Evolutionary conservation across 2,329 filamentous ascomycete genomes (phyloP).

Genomic region (Alternaria triticina): DNA sequence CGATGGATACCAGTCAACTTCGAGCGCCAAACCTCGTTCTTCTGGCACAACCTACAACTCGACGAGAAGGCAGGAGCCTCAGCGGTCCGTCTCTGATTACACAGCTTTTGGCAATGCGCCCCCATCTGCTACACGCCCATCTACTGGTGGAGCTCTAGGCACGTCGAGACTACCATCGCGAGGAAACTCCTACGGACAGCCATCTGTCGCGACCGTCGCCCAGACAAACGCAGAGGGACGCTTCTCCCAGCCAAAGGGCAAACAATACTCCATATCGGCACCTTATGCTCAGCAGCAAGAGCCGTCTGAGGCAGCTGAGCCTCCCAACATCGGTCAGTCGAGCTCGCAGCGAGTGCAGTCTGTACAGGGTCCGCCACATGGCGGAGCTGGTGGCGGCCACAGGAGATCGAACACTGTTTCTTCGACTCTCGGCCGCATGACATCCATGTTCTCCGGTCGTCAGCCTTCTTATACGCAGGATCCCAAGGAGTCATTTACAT

Average conservation of each 20-base stretch:
- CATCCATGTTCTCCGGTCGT: constrained; percentile 75
- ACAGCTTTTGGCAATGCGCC: constrained; percentile 49
- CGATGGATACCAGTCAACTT: constrained; percentile 46
- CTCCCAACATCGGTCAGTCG: constrained; percentile 64
- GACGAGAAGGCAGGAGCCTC: constrained; percentile 53
- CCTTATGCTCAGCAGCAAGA: constrained; percentile 66
- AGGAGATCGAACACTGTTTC: constrained; percentile 70
- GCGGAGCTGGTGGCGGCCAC: constrained; percentile 57
- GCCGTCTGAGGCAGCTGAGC: constrained; percentile 38
- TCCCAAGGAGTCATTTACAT: constrained; percentile 37
- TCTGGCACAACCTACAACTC: constrained; percentile 35
- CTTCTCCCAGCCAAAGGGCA: constrained; percentile 76
- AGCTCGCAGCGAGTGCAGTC: constrained; percentile 61
- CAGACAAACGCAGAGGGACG: constrained; percentile 88
- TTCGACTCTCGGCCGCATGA: constrained; percentile 81
- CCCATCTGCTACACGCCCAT: constrained; percentile 64
- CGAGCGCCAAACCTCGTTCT: constrained; percentile 29
- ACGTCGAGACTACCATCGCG: constrained; percentile 71
- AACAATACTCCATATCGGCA: constrained; percentile 75
- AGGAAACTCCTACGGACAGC: constrained; percentile 82
- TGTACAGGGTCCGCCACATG: constrained; percentile 51
- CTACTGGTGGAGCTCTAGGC: constrained; percentile 79
- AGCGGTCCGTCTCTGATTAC: constrained; percentile 59
- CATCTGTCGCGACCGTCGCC: constrained; percentile 83
- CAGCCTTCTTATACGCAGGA: constrained; percentile 41